phyloP scores from a whole-genome alignment of 352 stramenopile genomes.

The Globisporangium lucens region DNA sequence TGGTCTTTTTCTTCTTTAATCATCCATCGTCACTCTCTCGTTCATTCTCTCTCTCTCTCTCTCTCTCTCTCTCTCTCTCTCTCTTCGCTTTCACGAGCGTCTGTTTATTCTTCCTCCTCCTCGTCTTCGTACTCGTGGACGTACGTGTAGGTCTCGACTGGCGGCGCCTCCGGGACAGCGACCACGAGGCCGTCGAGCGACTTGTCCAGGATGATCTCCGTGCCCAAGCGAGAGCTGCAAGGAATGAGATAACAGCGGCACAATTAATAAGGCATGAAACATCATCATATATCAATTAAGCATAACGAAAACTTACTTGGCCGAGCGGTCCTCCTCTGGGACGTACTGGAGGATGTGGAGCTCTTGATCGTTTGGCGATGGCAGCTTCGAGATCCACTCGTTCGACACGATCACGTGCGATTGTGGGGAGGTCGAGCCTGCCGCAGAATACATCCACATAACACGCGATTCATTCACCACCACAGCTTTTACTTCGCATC shows the following conservation, averaged over 20 bases:
- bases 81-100: background rate
- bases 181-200: conserved; percentile 86
- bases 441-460: background rate
- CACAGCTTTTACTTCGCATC: background rate
- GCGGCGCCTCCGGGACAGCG: conserved; percentile 79
- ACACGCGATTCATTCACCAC: background rate
- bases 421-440: conserved; percentile 64
- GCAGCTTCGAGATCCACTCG: conserved; percentile 84
- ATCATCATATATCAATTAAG: no score
- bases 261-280: no score
- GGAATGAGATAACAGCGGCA: background rate
- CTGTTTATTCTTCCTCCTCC: conserved; percentile 37
- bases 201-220: conserved; percentile 85
- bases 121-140: conserved; percentile 86
- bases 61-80: background rate
- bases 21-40: conserved; percentile 3
- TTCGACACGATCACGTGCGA: conserved; percentile 88
- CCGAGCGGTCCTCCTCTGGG: conserved; percentile 71
- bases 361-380: conserved; percentile 64
- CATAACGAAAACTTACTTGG: conserved; percentile 35
- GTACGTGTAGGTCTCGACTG: conserved; percentile 84
- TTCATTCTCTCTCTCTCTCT: background rate
- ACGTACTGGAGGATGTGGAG: conserved; percentile 82
- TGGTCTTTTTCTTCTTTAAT: conserved; percentile 3
- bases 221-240: conserved; percentile 77